A percentile compares a stretch with the other conserved stretches of the same genome.
Evolutionary conservation across 257 asterid genomes (phyloP).

Genomic region (Cruciata laevipes): DNA sequence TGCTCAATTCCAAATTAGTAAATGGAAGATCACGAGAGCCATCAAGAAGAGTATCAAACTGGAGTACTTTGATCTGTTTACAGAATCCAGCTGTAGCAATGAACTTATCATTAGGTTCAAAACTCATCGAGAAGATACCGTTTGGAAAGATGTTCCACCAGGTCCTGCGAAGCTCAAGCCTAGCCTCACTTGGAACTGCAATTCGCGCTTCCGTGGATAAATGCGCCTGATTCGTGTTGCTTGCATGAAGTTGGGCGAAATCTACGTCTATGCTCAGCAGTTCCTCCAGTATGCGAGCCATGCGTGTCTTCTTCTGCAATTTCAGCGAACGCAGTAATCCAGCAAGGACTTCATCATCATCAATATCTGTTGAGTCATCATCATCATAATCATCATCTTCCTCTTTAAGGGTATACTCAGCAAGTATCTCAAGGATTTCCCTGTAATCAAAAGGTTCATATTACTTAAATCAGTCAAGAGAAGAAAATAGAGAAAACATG

Average conservation of each 20-base stretch:
- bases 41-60: conserved; percentile 53
- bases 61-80: conserved; percentile 70
- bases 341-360: conserved; percentile 47
- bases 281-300: conserved; percentile 46
- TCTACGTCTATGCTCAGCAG: conserved; percentile 64
- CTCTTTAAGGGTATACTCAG: conserved; percentile 44
- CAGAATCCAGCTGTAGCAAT: conserved; percentile 87
- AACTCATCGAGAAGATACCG: conserved; percentile 77
- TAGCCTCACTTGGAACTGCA: conserved; percentile 21
- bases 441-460: conserved; percentile 28
- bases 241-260: conserved; percentile 41
- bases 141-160: conserved; percentile 64
- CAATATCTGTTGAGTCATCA: conserved; percentile 41
- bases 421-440: conserved; percentile 61
- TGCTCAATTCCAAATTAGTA: conserved; percentile 71
- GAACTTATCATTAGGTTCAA: conserved; percentile 81
- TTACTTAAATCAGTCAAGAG: neutral
- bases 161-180: conserved; percentile 52
- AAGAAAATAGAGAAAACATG: too few species aligned
- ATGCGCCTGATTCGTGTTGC: conserved; percentile 51
- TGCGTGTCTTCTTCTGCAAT: conserved; percentile 60
- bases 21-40: conserved; percentile 71
- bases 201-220: conserved; percentile 57
- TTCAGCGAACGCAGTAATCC: conserved; percentile 51
- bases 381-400: conserved; percentile 26